phyloP scores from a whole-genome alignment of 2,329 filamentous ascomycete species.

The Monosporascus cannonballus region DNA sequence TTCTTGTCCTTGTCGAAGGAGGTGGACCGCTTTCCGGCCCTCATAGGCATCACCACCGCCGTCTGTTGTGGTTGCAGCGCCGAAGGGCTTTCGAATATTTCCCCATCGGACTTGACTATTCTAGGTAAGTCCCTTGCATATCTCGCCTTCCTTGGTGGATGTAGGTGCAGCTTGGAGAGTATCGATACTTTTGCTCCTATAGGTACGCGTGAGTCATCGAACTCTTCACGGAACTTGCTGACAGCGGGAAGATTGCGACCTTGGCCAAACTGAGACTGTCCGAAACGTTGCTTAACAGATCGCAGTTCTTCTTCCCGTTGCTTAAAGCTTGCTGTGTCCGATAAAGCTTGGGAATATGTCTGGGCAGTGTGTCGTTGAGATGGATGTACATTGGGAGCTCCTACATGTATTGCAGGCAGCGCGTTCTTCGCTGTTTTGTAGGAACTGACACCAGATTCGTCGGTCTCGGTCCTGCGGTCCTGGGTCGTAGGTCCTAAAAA shows the following conservation, averaged over 20 bases:
- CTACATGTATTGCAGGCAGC: conserved; percentile 10
- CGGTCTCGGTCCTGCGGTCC: conserved; percentile 10
- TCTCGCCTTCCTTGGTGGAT: conserved; percentile 14
- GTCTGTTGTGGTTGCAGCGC: neutral
- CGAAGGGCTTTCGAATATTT: neutral
- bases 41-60: neutral
- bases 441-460: conserved; percentile 21
- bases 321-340: conserved; percentile 32
- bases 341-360: conserved; percentile 16
- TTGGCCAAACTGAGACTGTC: conserved; percentile 24
- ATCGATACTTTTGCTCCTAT: conserved; percentile 23
- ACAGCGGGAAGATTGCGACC: conserved; percentile 22
- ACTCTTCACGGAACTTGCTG: conserved; percentile 38
- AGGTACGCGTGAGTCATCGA: conserved; percentile 18
- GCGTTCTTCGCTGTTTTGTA: conserved; percentile 22
- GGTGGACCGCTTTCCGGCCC: neutral
- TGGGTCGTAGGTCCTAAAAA: conserved; percentile 10
- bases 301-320: conserved; percentile 32
- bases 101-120: neutral
- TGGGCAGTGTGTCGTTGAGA: conserved; percentile 9
- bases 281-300: conserved; percentile 36
- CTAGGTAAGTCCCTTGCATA: neutral
- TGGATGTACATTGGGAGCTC: neutral
- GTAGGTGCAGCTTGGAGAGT: conserved; percentile 29
- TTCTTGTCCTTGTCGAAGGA: conserved; percentile 1